Conservation (phyloP, 73 alveolate genomes). For the Tetrahymena thermophila region DNA sequence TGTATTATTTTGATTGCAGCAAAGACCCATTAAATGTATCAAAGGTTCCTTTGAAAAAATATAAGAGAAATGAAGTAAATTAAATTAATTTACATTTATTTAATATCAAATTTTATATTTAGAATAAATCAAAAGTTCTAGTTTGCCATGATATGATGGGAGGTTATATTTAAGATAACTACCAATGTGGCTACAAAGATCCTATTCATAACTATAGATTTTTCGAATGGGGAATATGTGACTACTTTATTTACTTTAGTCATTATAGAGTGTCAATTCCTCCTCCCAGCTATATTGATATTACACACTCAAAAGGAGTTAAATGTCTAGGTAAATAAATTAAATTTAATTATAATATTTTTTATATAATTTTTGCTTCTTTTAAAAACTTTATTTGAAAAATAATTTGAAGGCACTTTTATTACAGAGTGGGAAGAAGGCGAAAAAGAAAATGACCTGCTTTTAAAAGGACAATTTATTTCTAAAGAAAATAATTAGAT, state of each 20-base stretch:
- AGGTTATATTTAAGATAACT: conserved; percentile 31
- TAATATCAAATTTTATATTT: neutral
- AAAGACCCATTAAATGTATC: neutral
- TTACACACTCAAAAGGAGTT: conserved; percentile 56
- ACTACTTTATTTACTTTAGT: conserved; percentile 58
- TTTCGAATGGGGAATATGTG: conserved; percentile 54
- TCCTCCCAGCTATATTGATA: conserved; percentile 44
- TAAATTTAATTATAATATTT: neutral
- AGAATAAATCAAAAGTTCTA: conserved; percentile 6
- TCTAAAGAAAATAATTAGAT: neutral
- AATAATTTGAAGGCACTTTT: neutral
- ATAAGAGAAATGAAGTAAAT: neutral
- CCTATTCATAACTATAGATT: conserved; percentile 49
- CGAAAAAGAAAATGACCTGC: neutral
- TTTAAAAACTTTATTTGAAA: neutral
- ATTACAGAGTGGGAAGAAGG: conserved; percentile 36
- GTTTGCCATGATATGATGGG: conserved; percentile 43
- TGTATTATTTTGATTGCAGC: neutral
- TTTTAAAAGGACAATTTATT: neutral
- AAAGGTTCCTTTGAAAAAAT: neutral
- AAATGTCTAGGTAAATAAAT: conserved; percentile 53
- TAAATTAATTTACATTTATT: neutral
- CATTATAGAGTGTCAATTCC: conserved; percentile 63
- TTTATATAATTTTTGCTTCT: no score
- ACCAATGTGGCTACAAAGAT: conserved; percentile 7